Base-by-base conservation (phyloP, 768 basidiomycete genomes). In the Calocera viscosa region DNA sequence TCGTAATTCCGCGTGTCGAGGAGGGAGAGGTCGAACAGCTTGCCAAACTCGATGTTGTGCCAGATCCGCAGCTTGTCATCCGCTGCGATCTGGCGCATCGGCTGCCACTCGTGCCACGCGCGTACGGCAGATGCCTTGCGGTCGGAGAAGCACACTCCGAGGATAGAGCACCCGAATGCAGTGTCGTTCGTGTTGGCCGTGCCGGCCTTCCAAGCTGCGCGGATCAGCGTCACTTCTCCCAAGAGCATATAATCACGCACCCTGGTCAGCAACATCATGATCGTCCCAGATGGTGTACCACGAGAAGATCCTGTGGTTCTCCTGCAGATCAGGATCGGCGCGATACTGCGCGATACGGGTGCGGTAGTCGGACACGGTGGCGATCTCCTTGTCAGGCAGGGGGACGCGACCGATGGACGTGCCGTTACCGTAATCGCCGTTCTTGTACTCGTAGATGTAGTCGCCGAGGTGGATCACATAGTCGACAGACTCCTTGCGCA, bases 71-170 rank as follows among this genome's bases (percentile, higher is more conserved):
- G 79, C 70, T 82, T 78, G 73, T 85, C 83, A 64, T 79, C 79
- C 1, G 79, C 78, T 41, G 79, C 79, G 19, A 86, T 82, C 68
- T 84, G 82, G 11, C 85, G 79, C 68, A 86, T 82, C 14, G 83
- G 84, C 76, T 85, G 80, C 84, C 84, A 85, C 49, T 84, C 83
- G 70, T 85, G 82, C 70, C 84, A 84, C 0, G 82, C 83, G 33
- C 83, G 76, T 28, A 84, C 80, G 8, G 82, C 84, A 49, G 84
- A 83, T 1, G 83, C 73, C 73, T 85, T 85, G 35, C 84, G 75
- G 71, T 85, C 82, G 2, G 82, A 82, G 74, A 84, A 85, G 70
- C 82, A 83, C 14, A 82, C 82, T 1, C 80, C 82, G 1, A 82
- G 82, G 1, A 81, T 73, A 1, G 82, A 83, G 69, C 82, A 84